Conservation (phyloP, 176 grass and related monocot genomes). For the Oryza coarctata region DNA sequence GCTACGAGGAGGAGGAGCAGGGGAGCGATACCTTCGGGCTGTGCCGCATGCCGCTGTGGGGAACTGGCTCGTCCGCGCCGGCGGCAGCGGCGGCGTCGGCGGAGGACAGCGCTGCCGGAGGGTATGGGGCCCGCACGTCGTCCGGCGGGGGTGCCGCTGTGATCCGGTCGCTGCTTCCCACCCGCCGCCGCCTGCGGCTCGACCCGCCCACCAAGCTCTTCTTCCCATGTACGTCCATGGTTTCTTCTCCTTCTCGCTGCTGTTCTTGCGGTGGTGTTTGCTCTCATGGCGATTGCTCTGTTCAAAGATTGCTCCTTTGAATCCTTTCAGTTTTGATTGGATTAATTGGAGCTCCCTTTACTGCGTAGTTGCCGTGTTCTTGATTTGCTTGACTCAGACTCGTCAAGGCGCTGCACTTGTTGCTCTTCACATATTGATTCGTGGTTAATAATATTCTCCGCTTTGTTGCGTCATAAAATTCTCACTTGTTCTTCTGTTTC, state of each 20-base stretch:
- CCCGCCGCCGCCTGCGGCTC: constrained; percentile 80
- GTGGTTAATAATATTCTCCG: background rate
- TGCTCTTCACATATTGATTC: background rate
- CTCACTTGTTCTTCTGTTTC: background rate
- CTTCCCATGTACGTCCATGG: constrained; percentile 67
- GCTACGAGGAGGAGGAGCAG: background rate
- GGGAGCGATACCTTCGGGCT: constrained; percentile 5
- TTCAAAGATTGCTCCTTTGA: background rate
- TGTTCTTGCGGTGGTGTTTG: constrained; percentile 8
- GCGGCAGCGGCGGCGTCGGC: background rate
- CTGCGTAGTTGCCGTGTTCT: background rate
- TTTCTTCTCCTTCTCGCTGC: background rate
- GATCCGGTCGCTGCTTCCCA: constrained; percentile 77
- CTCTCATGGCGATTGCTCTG: background rate
- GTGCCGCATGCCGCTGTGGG: constrained; percentile 51
- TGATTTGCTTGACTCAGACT: constrained; percentile 10
- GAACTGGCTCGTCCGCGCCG: constrained; percentile 27
- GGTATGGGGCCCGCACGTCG: constrained; percentile 15
- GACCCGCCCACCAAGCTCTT: constrained; percentile 87
- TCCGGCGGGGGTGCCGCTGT: constrained; percentile 34
- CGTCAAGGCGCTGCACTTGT: background rate
- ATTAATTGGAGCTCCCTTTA: background rate
- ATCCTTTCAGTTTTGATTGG: background rate
- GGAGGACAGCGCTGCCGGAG: constrained; percentile 1
- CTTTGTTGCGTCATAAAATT: constrained; percentile 3